A percentile compares a stretch with the other conserved stretches of the same genome.
These are phyloP conservation scores for Penicillium janthinellum DNA, from an alignment of 2,329 filamentous ascomycete genomes.

Conservation along the genomic window DNA sequence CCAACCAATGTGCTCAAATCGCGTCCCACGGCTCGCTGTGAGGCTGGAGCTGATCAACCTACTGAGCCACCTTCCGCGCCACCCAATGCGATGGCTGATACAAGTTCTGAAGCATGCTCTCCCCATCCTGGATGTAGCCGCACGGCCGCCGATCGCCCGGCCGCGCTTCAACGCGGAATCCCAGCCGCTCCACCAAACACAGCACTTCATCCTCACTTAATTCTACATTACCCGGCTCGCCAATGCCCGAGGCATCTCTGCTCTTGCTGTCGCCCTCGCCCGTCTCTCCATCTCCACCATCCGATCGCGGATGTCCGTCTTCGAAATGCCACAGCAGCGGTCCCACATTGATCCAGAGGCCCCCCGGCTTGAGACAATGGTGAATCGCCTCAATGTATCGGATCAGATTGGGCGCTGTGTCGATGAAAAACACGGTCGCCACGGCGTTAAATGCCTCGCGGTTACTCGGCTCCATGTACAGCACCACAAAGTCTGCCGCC, in stretches of 20 bases:
- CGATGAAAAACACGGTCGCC: constrained; percentile 91
- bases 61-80: constrained; percentile 63
- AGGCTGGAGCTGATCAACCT: not conserved
- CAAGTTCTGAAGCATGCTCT: constrained; percentile 82
- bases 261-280: constrained; percentile 26
- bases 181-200: constrained; percentile 69
- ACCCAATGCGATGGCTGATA: constrained; percentile 86
- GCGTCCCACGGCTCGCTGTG: not conserved
- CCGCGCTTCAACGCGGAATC: constrained; percentile 71
- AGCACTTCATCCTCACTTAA: constrained; percentile 87
- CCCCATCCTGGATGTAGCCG: constrained; percentile 83
- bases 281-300: constrained; percentile 17
- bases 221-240: constrained; percentile 87
- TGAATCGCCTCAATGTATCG: constrained; percentile 83
- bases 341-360: constrained; percentile 85
- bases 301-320: constrained; percentile 49
- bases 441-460: constrained; percentile 74
- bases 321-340: constrained; percentile 96
- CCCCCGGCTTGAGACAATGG: constrained; percentile 74
- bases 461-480: constrained; percentile 70
- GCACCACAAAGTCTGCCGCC: constrained; percentile 86
- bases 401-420: constrained; percentile 91
- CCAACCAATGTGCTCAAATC: not conserved
- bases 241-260: constrained; percentile 63
- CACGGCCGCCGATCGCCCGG: constrained; percentile 58